Percentiles rank a stretch among this genome's conserved stretches.
These are phyloP conservation scores for Colletotrichum sp. DNA, from an alignment of 2,329 filamentous ascomycete genomes.

Conservation along the genomic window DNA sequence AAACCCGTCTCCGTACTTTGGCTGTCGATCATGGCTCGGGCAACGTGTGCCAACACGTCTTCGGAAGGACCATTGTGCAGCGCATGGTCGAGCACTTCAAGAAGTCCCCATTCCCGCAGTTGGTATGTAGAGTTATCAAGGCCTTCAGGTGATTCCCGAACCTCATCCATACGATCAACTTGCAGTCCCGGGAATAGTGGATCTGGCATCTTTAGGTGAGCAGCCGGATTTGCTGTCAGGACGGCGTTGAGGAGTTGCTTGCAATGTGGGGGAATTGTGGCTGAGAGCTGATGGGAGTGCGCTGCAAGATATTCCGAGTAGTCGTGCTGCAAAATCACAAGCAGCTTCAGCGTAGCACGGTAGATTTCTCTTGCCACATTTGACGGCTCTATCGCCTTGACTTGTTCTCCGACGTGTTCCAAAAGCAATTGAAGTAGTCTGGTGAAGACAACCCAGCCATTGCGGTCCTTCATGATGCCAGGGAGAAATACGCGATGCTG, in stretches of 20 bases:
- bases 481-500: slow-evolving; percentile 87
- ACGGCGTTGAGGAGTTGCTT: slow-evolving; percentile 89
- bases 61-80: slow-evolving; percentile 67
- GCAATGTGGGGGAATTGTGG: slow-evolving; percentile 81
- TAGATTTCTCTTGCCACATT: slow-evolving; percentile 82
- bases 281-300: slow-evolving; percentile 82
- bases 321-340: slow-evolving; percentile 89
- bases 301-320: slow-evolving; percentile 92
- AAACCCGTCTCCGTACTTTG: slow-evolving; percentile 64
- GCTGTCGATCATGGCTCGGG: slow-evolving; percentile 70
- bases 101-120: slow-evolving; percentile 58
- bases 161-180: slow-evolving; percentile 77
- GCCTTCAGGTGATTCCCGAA: slow-evolving; percentile 69
- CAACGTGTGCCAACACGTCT: slow-evolving; percentile 77
- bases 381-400: slow-evolving; percentile 74
- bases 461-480: slow-evolving; percentile 67
- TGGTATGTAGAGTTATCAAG: slow-evolving; percentile 65
- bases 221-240: slow-evolving; percentile 76
- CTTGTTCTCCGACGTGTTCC: slow-evolving; percentile 75
- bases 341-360: slow-evolving; percentile 79
- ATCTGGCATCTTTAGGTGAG: slow-evolving; percentile 72
- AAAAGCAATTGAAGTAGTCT: slow-evolving; percentile 76
- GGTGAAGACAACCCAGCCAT: slow-evolving; percentile 78
- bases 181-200: slow-evolving; percentile 76
- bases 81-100: slow-evolving; percentile 64